Conservation (phyloP, 225 moss, liverwort and hornwort genomes). For the Physcomitrium patens region DNA sequence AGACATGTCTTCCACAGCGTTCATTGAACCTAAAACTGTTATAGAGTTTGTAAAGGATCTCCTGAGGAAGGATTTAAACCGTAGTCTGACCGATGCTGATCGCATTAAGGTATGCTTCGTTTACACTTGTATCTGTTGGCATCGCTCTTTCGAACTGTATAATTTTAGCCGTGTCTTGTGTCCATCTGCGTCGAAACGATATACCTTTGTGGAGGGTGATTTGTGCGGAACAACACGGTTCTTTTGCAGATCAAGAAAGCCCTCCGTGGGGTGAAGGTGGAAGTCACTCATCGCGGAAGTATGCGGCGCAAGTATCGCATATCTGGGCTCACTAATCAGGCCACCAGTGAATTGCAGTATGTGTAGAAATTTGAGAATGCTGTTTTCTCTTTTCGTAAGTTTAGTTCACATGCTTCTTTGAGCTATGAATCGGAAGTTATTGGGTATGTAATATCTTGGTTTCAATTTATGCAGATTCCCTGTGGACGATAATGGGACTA, state of each 20-base stretch:
- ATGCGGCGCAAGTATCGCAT: conserved; percentile 75
- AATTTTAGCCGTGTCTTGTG: not conserved
- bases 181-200: not conserved
- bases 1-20: conserved; percentile 83
- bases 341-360: conserved; percentile 58
- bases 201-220: not conserved
- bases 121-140: not conserved
- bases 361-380: not conserved
- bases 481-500: conserved; percentile 56
- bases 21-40: conserved; percentile 70
- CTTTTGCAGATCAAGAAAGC: conserved; percentile 58
- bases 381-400: not conserved
- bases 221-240: not conserved
- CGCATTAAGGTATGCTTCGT: conserved; percentile 54
- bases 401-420: too few species aligned
- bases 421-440: too few species aligned
- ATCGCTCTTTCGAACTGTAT: not conserved
- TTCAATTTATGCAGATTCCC: conserved; percentile 48
- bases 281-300: conserved; percentile 72
- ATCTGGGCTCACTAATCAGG: conserved; percentile 57
- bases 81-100: conserved; percentile 54
- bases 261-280: conserved; percentile 66
- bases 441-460: not conserved
- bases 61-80: conserved; percentile 42
- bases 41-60: conserved; percentile 64